A percentile compares a stretch with the other conserved stretches of the same genome.
Conservation (phyloP, 2,329 filamentous ascomycete genomes). For the Aspergillus luchuensis region DNA sequence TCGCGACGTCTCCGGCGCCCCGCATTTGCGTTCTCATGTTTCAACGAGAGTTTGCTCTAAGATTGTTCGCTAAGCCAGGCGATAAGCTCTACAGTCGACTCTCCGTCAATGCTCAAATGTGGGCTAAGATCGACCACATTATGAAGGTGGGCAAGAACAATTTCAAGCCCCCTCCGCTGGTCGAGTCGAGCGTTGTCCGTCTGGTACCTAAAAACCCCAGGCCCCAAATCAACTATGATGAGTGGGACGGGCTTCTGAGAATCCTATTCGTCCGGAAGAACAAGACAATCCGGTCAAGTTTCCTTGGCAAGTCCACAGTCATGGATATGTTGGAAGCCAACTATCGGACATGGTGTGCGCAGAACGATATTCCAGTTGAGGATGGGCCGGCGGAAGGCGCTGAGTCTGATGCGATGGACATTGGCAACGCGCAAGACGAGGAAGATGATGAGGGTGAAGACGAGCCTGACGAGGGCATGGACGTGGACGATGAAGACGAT, state of each 20-base stretch:
- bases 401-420: slow-evolving; percentile 40
- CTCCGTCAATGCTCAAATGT: slow-evolving; percentile 92
- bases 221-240: slow-evolving; percentile 87
- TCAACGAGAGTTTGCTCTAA: slow-evolving; percentile 89
- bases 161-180: slow-evolving; percentile 90
- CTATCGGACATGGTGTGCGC: slow-evolving; percentile 85
- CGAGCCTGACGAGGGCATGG: slow-evolving; percentile 54
- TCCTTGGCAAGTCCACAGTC: slow-evolving; percentile 77
- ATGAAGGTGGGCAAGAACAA: slow-evolving; percentile 97
- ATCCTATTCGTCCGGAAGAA: slow-evolving; percentile 88
- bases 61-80: slow-evolving; percentile 82
- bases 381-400: slow-evolving; percentile 55
- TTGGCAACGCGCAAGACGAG: slow-evolving; percentile 35
- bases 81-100: slow-evolving; percentile 90
- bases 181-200: slow-evolving; percentile 87
- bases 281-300: slow-evolving; percentile 80
- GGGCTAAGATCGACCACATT: slow-evolving; percentile 69
- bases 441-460: slow-evolving; percentile 49
- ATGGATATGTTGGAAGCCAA: slow-evolving; percentile 82
- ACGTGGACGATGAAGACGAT: slow-evolving; percentile 61
- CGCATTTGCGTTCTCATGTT: slow-evolving; percentile 83
- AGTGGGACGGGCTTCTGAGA: slow-evolving; percentile 88
- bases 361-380: slow-evolving; percentile 78
- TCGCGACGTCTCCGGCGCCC: slow-evolving; percentile 78
- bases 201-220: slow-evolving; percentile 84